Percentiles rank a stretch among this genome's conserved stretches.
These are phyloP conservation scores for Cytospora leucostoma DNA, from an alignment of 2,329 filamentous ascomycete genomes.

Conservation along the genomic window DNA sequence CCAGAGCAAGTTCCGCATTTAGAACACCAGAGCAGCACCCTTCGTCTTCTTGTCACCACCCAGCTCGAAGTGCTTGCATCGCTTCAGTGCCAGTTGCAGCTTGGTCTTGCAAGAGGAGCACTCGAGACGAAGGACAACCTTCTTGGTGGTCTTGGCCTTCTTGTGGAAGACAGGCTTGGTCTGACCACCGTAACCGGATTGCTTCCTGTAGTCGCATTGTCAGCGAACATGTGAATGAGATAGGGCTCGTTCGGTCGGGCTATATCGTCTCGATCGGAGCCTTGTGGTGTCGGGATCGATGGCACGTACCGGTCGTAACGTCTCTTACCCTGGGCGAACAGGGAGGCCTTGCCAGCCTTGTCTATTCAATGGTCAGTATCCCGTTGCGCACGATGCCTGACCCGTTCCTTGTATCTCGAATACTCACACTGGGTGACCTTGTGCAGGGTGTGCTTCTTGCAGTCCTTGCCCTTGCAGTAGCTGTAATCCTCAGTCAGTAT, in stretches of 20 bases:
- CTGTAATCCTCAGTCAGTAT: constrained; percentile 24
- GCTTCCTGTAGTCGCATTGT: constrained; percentile 25
- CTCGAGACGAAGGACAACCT: constrained; percentile 97
- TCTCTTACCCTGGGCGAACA: constrained; percentile 84
- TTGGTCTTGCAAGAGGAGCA: constrained; percentile 98
- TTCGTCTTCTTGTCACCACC: constrained; percentile 99
- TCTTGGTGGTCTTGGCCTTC: constrained; percentile 99
- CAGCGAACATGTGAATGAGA: background rate
- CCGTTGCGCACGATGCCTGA: background rate
- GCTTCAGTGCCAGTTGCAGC: constrained; percentile 96
- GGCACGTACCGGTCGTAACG: constrained; percentile 77
- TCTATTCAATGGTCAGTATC: constrained; percentile 38
- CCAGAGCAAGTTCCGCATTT: constrained; percentile 51
- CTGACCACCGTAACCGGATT: constrained; percentile 96
- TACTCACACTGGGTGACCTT: constrained; percentile 71
- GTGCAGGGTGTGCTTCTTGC: constrained; percentile 76
- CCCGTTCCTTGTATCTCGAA: background rate
- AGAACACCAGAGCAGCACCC: constrained; percentile 99
- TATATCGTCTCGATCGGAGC: background rate
- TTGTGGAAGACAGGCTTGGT: constrained; percentile 99
- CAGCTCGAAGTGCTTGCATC: constrained; percentile 99
- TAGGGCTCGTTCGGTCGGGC: background rate
- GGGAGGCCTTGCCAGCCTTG: constrained; percentile 61
- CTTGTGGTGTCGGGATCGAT: constrained; percentile 3
- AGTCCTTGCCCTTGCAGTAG: constrained; percentile 85